These are phyloP conservation scores for Durotheca rogersii DNA, from an alignment of 495 filamentous ascomycete genomes.

Conservation along the genomic window DNA sequence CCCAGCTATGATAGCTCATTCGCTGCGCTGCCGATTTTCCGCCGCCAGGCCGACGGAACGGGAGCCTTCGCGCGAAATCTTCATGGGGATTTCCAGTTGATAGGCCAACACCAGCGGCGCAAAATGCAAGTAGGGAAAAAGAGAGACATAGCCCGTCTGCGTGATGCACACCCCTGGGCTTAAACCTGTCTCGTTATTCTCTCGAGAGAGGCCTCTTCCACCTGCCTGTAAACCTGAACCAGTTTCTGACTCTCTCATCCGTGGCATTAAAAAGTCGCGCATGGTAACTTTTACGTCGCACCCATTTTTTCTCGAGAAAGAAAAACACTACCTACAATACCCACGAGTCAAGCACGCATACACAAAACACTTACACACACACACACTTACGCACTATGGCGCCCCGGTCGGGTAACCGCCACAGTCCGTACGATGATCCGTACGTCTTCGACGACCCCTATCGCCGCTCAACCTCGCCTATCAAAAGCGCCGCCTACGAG, in stretches of 20 bases:
- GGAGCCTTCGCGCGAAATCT: slow-evolving; percentile 15
- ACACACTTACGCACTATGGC: slow-evolving; percentile 30
- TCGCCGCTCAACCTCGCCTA: slow-evolving; percentile 29
- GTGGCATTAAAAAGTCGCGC: slow-evolving; percentile 24
- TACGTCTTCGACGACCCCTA: slow-evolving; percentile 37
- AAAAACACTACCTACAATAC: too few relatives aligned
- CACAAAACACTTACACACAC: too few relatives aligned
- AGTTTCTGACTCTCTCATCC: neutral
- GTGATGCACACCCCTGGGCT: too few relatives aligned
- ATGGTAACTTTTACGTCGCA: neutral
- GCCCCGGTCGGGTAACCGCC: slow-evolving; percentile 27
- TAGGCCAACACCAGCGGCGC: slow-evolving; percentile 15
- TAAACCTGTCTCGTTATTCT: too few relatives aligned
- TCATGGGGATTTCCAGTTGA: slow-evolving; percentile 8
- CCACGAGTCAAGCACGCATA: too few relatives aligned
- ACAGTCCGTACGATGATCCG: slow-evolving; percentile 31
- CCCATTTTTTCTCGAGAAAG: too few relatives aligned
- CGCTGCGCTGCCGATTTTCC: slow-evolving; percentile 18
- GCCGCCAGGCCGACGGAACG: neutral
- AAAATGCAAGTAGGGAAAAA: too few relatives aligned
- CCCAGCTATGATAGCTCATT: slow-evolving; percentile 22
- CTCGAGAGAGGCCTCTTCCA: slow-evolving; percentile 16
- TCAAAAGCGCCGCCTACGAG: slow-evolving; percentile 24
- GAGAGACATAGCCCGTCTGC: slow-evolving; percentile 31
- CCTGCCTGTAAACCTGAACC: too few relatives aligned